Percentiles rank a stretch among this genome's conserved stretches.
Conservation (phyloP, 148 eudicot species). For the Silene uniflora region DNA sequence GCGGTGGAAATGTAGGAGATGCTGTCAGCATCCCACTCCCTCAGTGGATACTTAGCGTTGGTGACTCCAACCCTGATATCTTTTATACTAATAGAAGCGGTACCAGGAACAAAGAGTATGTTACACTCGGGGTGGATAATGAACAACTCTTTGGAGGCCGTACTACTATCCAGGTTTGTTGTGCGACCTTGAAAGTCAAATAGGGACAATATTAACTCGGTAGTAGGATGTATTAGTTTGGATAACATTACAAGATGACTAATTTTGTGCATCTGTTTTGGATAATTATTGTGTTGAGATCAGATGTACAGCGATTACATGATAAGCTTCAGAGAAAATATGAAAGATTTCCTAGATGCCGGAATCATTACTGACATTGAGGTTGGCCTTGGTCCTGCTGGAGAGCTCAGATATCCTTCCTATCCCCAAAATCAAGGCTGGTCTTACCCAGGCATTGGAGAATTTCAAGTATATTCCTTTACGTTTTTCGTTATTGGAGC, state of each 20-base stretch:
- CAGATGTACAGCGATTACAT: slow-evolving; percentile 82
- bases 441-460: slow-evolving; percentile 81
- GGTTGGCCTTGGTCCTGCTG: slow-evolving; percentile 89
- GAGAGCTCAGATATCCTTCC: slow-evolving; percentile 87
- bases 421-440: slow-evolving; percentile 69
- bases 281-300: background rate
- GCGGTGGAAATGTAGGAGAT: slow-evolving; percentile 84
- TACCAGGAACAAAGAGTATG: slow-evolving; percentile 51
- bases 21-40: slow-evolving; percentile 65
- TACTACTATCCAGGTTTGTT: slow-evolving; percentile 74
- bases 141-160: slow-evolving; percentile 54
- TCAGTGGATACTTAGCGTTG: slow-evolving; percentile 56
- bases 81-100: slow-evolving; percentile 64
- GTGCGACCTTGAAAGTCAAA: too few relatives aligned
- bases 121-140: slow-evolving; percentile 64
- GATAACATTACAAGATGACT: too few relatives aligned
- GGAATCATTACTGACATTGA: slow-evolving; percentile 62
- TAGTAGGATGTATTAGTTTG: too few relatives aligned
- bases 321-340: slow-evolving; percentile 69
- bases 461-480: slow-evolving; percentile 56
- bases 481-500: too few relatives aligned
- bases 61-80: slow-evolving; percentile 56
- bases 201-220: too few relatives aligned
- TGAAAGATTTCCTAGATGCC: slow-evolving; percentile 59
- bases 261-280: too few relatives aligned